Evolutionary conservation across 2,329 filamentous ascomycete species (phyloP), one percentile per base, ranked within the genome.

Genomic region (Colletotrichum coccodes): DNA sequence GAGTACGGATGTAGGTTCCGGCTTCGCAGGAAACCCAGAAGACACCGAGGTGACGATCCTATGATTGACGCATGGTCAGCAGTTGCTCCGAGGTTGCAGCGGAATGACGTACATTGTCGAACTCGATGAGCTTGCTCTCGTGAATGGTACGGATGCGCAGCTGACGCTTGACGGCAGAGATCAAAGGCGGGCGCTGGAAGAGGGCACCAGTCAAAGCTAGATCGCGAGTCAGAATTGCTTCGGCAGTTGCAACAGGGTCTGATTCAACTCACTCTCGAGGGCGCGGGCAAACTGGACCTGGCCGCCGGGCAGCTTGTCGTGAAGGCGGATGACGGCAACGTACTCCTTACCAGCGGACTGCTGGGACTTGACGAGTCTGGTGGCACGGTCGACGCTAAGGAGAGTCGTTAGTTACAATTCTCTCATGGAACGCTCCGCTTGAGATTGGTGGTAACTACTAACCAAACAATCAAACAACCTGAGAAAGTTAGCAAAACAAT

Each of bases 21-120:
- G 94, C 96, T 84, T 99, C 96, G 83, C 96, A 99, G 84, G 94
- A 97, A 75, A 98, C 96, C 95, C 96, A 98, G 89, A 99, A 99
- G 64, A 98, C 95, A 82, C 93, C 96, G 42, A 99, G 89, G 81
- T 98, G 95, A 76, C 96, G 91, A 78, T 98, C 95, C 79, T 69
- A 16, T 26, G 30, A 26, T 66, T 36, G 32, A 28, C 21, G 21
- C 40, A 46, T 26, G 49, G 61, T 69, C 54, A 69, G 66, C 61
- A 56, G 36, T 56, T n/a, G 21, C 50, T 50, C 7, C 23, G 9
- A 32, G 16, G 57, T n/a, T 18, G 47, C 21, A 50, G 56, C n/a
- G 28, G 34, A 60, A 60, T 47, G 49, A 49, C 66, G 38, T 34
- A 69, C 66, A 18, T 99, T 98, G 86, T 99, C 96, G 79, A 98